Conservation (phyloP, 2,329 filamentous ascomycete genomes). For the Bisporella sp. region DNA sequence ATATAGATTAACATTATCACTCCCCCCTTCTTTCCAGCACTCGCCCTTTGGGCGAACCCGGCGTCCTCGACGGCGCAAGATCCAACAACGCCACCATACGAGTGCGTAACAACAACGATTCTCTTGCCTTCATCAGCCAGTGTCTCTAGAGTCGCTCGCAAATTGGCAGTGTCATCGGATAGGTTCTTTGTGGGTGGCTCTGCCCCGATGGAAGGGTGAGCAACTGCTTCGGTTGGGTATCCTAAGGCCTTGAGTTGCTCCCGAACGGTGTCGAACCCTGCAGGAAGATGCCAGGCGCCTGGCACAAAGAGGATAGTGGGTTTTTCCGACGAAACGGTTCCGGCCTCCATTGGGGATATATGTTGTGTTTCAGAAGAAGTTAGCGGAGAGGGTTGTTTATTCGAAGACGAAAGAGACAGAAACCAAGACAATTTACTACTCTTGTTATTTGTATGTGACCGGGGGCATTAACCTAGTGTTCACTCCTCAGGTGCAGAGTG, state of each 20-base stretch:
- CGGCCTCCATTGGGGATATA: no score
- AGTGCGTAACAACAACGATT: conserved; percentile 32
- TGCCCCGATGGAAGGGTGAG: conserved; percentile 7
- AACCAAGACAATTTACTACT: no score
- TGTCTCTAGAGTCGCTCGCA: conserved; percentile 7
- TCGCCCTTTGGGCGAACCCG: not conserved
- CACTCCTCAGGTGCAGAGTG: no score
- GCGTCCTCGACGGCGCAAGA: conserved; percentile 11
- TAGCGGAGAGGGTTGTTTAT: no score
- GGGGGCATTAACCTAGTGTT: no score
- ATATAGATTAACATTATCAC: conserved; percentile 12
- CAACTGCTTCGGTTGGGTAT: conserved; percentile 9
- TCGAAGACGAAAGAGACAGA: no score
- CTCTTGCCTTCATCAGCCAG: conserved; percentile 31
- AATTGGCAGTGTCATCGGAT: conserved; percentile 22
- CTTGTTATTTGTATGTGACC: no score
- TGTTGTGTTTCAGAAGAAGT: no score
- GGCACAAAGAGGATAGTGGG: conserved; percentile 11
- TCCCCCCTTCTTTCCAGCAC: conserved; percentile 10
- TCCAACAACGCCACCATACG: conserved; percentile 31
- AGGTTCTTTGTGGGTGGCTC: conserved; percentile 7
- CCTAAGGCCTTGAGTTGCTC: conserved; percentile 7
- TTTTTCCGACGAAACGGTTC: not conserved
- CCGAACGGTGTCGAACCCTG: conserved; percentile 5
- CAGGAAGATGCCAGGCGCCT: conserved; percentile 11